Evolutionary conservation across 1,284 basidiomycete genomes (phyloP).

Genomic region (Apiotrichum porosum): DNA sequence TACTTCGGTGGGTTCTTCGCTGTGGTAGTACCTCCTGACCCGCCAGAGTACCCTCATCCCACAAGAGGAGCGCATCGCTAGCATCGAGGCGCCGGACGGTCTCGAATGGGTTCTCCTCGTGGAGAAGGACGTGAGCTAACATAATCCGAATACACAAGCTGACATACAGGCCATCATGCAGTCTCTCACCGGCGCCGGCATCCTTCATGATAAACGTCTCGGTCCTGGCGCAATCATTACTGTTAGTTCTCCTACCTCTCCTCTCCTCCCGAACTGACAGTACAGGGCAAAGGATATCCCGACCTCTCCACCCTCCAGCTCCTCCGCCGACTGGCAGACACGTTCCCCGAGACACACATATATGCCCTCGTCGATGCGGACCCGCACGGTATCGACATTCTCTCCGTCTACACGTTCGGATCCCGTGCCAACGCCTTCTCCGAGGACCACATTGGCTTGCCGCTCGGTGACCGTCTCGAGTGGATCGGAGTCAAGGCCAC

Average conservation of each 20-base stretch:
- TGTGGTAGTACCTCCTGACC: background rate
- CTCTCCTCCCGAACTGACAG: conserved; percentile 18
- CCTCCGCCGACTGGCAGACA: conserved; percentile 63
- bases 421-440: conserved; percentile 35
- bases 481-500: conserved; percentile 75
- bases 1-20: conserved; percentile 55
- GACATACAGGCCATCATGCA: conserved; percentile 74
- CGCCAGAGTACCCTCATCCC: conserved; percentile 69
- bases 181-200: conserved; percentile 60
- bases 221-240: conserved; percentile 40
- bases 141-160: background rate
- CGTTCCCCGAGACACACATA: conserved; percentile 65
- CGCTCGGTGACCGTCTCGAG: conserved; percentile 61
- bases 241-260: conserved; percentile 33
- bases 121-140: conserved; percentile 72
- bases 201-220: conserved; percentile 51
- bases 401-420: conserved; percentile 65
- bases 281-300: conserved; percentile 88
- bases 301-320: conserved; percentile 82
- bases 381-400: conserved; percentile 81
- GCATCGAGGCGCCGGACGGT: conserved; percentile 55
- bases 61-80: conserved; percentile 62
- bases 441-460: conserved; percentile 51
- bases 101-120: conserved; percentile 75
- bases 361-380: conserved; percentile 81